Percentiles rank a stretch among this genome's conserved stretches.
Conservation (phyloP, 2,329 filamentous ascomycete species). For the Epichloe gansuensis region DNA sequence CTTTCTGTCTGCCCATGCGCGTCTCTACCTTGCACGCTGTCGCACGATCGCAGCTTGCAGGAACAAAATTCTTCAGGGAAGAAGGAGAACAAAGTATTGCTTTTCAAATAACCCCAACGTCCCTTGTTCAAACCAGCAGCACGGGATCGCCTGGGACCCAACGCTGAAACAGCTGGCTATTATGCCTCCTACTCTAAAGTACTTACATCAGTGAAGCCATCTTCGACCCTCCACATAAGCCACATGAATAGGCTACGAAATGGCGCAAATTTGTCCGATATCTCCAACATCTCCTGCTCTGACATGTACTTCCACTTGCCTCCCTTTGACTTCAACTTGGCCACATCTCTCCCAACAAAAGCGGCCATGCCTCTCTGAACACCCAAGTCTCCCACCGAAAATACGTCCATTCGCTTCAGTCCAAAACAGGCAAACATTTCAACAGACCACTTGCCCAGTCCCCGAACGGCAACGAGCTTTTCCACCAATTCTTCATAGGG, state of each 20-base stretch:
- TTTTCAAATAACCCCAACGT: neutral
- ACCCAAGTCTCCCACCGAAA: constrained; percentile 81
- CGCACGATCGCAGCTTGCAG: neutral
- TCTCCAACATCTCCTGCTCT: constrained; percentile 81
- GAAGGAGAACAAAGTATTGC: too few relatives aligned
- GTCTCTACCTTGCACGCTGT: neutral
- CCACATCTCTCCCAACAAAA: constrained; percentile 70
- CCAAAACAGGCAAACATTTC: constrained; percentile 98
- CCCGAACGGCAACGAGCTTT: constrained; percentile 72
- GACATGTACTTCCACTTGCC: constrained; percentile 98
- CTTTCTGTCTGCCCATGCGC: neutral
- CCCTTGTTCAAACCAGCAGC: neutral
- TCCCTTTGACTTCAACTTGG: constrained; percentile 65
- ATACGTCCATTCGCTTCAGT: constrained; percentile 90
- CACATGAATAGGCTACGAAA: constrained; percentile 95
- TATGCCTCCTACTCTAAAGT: constrained; percentile 34
- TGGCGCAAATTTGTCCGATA: constrained; percentile 68
- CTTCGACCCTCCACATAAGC: constrained; percentile 89
- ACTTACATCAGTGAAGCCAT: constrained; percentile 53
- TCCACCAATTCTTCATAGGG: constrained; percentile 76
- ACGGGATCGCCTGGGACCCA: neutral
- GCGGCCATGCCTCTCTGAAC: constrained; percentile 92
- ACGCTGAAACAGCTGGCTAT: neutral
- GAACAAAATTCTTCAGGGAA: too few relatives aligned
- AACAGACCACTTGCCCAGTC: constrained; percentile 80